Conservation (phyloP, 208 protist genomes). For the Leishmania arabica region DNA sequence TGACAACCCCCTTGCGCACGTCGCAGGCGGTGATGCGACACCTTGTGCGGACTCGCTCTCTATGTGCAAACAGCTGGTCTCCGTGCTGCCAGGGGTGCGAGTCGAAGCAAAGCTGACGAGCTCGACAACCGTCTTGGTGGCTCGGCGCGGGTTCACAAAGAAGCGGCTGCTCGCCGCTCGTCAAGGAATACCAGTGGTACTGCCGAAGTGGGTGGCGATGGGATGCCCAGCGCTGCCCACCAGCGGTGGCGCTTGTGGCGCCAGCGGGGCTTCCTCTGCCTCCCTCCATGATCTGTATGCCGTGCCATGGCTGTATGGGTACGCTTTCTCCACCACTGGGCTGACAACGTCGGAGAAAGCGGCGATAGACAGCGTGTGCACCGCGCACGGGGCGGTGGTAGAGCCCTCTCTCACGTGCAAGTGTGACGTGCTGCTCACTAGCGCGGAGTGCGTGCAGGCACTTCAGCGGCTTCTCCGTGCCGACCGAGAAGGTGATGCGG, state of each 20-base stretch:
- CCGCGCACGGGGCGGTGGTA: conserved; percentile 48
- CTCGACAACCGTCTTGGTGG: conserved; percentile 62
- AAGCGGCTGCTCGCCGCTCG: conserved; percentile 72
- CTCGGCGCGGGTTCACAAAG: conserved; percentile 58
- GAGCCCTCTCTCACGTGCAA: conserved; percentile 31
- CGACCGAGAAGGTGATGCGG: background rate
- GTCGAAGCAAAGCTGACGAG: conserved; percentile 44
- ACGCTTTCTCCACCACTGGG: conserved; percentile 60
- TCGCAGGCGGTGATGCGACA: background rate
- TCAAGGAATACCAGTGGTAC: conserved; percentile 56
- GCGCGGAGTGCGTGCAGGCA: conserved; percentile 33
- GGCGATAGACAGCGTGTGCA: conserved; percentile 48
- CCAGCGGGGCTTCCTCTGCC: background rate
- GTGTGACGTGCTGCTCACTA: conserved; percentile 67
- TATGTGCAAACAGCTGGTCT: conserved; percentile 6
- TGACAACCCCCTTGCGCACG: background rate
- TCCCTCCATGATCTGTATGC: conserved; percentile 10
- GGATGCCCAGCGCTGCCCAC: conserved; percentile 1
- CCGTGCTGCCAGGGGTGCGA: conserved; percentile 26
- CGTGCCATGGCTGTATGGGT: conserved; percentile 65
- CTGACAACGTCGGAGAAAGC: conserved; percentile 45
- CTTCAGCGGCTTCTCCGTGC: conserved; percentile 28
- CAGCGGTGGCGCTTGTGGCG: background rate
- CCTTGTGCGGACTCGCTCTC: background rate
- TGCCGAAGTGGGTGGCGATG: conserved; percentile 47